Evolutionary conservation across 2,329 filamentous ascomycete genomes (phyloP), one percentile per base, ranked within the genome.

Genomic region (Madurella fahalii): DNA sequence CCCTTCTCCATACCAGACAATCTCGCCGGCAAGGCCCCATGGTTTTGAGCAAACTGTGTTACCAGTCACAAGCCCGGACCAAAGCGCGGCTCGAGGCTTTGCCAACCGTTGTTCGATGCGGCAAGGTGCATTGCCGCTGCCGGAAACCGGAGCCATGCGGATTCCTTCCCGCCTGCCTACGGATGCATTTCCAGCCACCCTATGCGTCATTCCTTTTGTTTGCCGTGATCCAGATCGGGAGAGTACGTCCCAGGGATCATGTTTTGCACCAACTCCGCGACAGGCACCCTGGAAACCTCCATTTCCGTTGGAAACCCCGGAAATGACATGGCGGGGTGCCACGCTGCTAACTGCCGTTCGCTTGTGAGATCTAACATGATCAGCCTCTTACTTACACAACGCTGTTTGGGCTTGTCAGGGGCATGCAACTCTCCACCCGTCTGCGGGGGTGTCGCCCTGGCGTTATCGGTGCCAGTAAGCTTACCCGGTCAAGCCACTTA

Each of bases 101-200:
- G 53, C 56, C 59, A 63, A 55, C 61, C 59, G 61, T 56, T 59
- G 42, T 59, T 60, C 51, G 53, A 57, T 51, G 54, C 63, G 63
- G 63, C 30, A 56, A 59, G 15, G 20, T 58, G 63, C 63, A 64
- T 64, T 45, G 59, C 61, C 58, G 60, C 49, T 44, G 52, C 58
- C 63, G 59, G 60, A 61, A 49, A 25, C 50, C 55, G 48, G 49
- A 41, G 52, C 37, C 47, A 50, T 54, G 34, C 51, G 31, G 40
- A 40, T 45, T 54, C 18, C 46, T 51, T 42, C 20, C 16, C 11
- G n/a, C 11, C 49, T 49, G 32, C 20, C 47, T 30, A 50, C 25
- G 44, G 43, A 25, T 48, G 9, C 31, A 20, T 40, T 41, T 30
- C 48, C 12, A 52, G 41, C 47, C 52, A 47, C 5, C 15, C 30